Evolutionary conservation across 495 filamentous ascomycete genomes (phyloP), one percentile per base, ranked within the genome.

Genomic region (Beverwykella pulmonaria): DNA sequence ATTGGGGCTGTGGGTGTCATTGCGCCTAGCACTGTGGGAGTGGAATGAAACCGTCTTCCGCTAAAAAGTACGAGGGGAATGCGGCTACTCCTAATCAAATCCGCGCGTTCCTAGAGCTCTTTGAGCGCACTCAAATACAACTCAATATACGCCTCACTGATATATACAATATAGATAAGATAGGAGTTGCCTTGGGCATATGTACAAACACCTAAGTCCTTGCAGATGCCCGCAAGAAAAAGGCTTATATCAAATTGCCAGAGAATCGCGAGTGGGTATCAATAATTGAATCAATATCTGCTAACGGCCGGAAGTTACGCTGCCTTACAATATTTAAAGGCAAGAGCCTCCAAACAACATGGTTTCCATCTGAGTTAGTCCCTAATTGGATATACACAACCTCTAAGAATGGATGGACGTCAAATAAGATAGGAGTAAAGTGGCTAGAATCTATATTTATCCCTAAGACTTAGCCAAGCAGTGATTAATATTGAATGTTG

Each of bases 131-230:
- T n/a, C n/a, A n/a, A n/a, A n/a, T n/a, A n/a, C n/a, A n/a, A n/a
- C n/a, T n/a, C 2, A 52, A 61, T 61, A 61, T 61, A 50, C 19
- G 25, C 10, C 9, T 25, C 10, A 46, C 50, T n/a, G 23, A 61
- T 50, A 61, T 36, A 15, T 61, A 50, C 7, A 61, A 52, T 61
- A 61, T 61, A n/a, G n/a, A n/a, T n/a, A n/a, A n/a, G n/a, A n/a
- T n/a, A n/a, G n/a, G n/a, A n/a, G n/a, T n/a, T n/a, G 44, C 44
- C 27, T 26, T 61, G 53, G 59, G 25, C 10, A 26, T 61, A 50
- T n/a, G n/a, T n/a, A n/a, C n/a, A n/a, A 52, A 25, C 34, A 50
- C 44, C 15, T 52, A 61, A 19, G 5, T 22, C 14, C n/a, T n/a
- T n/a, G n/a, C n/a, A n/a, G n/a, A n/a, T n/a, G n/a, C n/a, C n/a